Conservation (phyloP, 345 rosid genomes). For the Cardamine occulta region DNA sequence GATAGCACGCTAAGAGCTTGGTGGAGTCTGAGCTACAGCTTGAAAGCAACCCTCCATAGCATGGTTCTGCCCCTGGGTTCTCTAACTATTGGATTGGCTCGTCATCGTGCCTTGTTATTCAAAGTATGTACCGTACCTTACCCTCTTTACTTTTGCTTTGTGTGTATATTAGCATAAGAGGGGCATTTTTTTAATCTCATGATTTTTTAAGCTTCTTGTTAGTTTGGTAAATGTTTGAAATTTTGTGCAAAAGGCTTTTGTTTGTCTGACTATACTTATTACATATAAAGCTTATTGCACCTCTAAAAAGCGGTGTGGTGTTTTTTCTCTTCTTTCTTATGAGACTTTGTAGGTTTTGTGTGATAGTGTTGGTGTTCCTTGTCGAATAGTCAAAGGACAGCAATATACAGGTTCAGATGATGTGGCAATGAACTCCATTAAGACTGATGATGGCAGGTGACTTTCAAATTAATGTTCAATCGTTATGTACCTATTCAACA, state of each 20-base stretch:
- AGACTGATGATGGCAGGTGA: conserved; percentile 90
- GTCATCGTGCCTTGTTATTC: conserved; percentile 94
- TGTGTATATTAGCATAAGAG: conserved; percentile 19
- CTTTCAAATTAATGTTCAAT: conserved; percentile 2
- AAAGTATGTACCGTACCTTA: conserved; percentile 58
- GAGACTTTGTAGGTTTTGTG: conserved; percentile 76
- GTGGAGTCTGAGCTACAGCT: conserved; percentile 72
- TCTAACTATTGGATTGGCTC: conserved; percentile 88
- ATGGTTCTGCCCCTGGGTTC: conserved; percentile 94
- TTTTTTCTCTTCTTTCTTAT: conserved; percentile 37
- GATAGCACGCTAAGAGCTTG: conserved; percentile 72
- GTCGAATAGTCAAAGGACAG: conserved; percentile 90
- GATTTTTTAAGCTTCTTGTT: conserved; percentile 15
- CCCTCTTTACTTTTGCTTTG: conserved; percentile 4
- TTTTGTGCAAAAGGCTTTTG: conserved; percentile 13
- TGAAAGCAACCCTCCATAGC: conserved; percentile 77
- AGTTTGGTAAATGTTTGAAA: conserved; percentile 20
- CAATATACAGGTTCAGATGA: conserved; percentile 90
- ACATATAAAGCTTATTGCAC: conserved; percentile 21
- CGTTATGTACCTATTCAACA: conserved; percentile 6
- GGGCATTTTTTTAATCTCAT: not conserved
- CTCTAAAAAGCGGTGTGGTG: conserved; percentile 29
- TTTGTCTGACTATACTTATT: conserved; percentile 10
- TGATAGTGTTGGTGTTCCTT: conserved; percentile 79
- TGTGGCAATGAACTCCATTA: conserved; percentile 89